These are phyloP conservation scores for Cordyceps tenuipes DNA, from an alignment of 2,329 filamentous ascomycete species.

Conservation along the genomic window DNA sequence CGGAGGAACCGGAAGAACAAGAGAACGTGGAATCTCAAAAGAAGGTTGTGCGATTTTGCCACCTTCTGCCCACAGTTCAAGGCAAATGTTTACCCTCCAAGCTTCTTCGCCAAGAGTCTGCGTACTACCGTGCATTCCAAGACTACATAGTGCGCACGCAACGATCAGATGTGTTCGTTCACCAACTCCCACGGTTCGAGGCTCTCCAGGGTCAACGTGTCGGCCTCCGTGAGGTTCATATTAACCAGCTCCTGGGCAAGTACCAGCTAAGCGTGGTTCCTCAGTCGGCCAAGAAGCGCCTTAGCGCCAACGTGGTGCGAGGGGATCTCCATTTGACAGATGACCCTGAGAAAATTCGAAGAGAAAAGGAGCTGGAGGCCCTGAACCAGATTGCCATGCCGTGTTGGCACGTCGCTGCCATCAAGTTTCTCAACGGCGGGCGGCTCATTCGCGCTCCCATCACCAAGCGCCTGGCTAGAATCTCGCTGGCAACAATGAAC, in stretches of 20 bases:
- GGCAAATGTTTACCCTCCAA: conserved; percentile 44
- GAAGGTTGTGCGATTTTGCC: conserved; percentile 70
- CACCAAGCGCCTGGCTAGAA: conserved; percentile 50
- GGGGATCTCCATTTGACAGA: conserved; percentile 58
- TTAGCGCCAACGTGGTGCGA: conserved; percentile 63
- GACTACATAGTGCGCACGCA: conserved; percentile 60
- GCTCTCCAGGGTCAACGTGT: conserved; percentile 77
- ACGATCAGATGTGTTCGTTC: conserved; percentile 69
- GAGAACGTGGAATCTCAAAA: conserved; percentile 34
- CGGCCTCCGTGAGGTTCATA: conserved; percentile 62
- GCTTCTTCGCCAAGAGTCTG: conserved; percentile 55
- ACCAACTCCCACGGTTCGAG: conserved; percentile 78
- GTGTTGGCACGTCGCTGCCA: conserved; percentile 53
- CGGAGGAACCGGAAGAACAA: conserved; percentile 20
- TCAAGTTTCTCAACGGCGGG: conserved; percentile 56
- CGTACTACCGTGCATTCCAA: conserved; percentile 84
- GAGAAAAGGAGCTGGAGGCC: conserved; percentile 74
- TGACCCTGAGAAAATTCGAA: conserved; percentile 54
- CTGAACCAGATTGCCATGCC: conserved; percentile 59
- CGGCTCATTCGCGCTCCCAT: conserved; percentile 56
- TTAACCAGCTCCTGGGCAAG: conserved; percentile 75
- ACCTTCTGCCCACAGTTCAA: conserved; percentile 37
- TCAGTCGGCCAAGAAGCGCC: conserved; percentile 61
- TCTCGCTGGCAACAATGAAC: conserved; percentile 41
- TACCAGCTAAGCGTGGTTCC: conserved; percentile 67